phyloP scores from a whole-genome alignment of 192 early-diverging fungal species.

The Coemansia sp. region DNA sequence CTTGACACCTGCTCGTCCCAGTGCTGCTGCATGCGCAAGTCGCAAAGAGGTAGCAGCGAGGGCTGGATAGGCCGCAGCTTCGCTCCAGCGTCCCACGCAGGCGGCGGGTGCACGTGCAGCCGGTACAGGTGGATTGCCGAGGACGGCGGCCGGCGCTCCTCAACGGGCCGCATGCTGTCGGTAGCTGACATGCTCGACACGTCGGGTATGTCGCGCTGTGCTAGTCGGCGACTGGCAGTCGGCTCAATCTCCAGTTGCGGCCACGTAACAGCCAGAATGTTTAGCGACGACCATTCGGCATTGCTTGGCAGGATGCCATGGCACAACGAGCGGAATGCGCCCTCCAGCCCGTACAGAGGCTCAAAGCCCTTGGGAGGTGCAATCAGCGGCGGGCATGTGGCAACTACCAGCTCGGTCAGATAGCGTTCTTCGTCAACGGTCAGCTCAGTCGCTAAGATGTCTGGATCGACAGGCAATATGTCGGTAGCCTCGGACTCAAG shows the following conservation, averaged over 20 bases:
- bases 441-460: neutral
- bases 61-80: conserved; percentile 29
- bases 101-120: conserved; percentile 40
- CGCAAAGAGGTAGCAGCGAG: conserved; percentile 48
- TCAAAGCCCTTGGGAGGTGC: conserved; percentile 29
- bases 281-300: conserved; percentile 52
- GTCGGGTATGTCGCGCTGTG: conserved; percentile 41
- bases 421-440: conserved; percentile 21
- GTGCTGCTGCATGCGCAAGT: conserved; percentile 47
- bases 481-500: neutral
- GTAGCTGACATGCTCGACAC: conserved; percentile 34
- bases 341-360: conserved; percentile 26
- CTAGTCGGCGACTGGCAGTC: conserved; percentile 27
- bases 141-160: conserved; percentile 38
- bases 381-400: conserved; percentile 24
- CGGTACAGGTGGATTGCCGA: conserved; percentile 45
- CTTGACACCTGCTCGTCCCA: conserved; percentile 39
- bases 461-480: neutral
- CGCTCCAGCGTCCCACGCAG: conserved; percentile 28
- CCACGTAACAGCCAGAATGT: conserved; percentile 49
- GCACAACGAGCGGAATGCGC: conserved; percentile 43
- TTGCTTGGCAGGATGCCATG: conserved; percentile 39
- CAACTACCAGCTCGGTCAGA: conserved; percentile 34
- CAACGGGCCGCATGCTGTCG: conserved; percentile 29
- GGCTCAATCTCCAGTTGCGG: conserved; percentile 38